Conservation (phyloP, 1,284 basidiomycete species). For the Acaromyces ingoldii region DNA sequence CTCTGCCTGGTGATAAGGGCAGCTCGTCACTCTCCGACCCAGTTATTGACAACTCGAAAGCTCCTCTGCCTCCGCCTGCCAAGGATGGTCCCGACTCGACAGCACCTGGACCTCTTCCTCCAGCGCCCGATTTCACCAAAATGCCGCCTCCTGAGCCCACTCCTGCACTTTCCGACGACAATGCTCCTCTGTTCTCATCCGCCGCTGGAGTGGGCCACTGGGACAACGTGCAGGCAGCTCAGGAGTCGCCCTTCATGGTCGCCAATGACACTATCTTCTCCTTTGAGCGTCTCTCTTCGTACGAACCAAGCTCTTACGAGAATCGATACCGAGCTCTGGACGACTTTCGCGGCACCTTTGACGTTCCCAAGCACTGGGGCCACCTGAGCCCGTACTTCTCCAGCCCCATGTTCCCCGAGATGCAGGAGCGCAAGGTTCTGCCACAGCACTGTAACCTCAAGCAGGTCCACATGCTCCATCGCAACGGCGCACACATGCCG, state of each 20-base stretch:
- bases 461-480: constrained; percentile 31
- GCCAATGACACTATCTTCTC: background rate
- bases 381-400: constrained; percentile 31
- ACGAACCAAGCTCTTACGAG: constrained; percentile 3
- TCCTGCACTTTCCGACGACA: too few relatives aligned
- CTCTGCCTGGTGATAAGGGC: too few relatives aligned
- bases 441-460: constrained; percentile 21
- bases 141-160: too few relatives aligned
- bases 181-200: too few relatives aligned
- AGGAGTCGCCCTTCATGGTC: constrained; percentile 4
- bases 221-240: too few relatives aligned
- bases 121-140: too few relatives aligned
- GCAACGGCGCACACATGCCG: constrained; percentile 5
- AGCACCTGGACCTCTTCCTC: too few relatives aligned
- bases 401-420: constrained; percentile 23
- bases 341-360: background rate
- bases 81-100: too few relatives aligned
- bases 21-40: too few relatives aligned
- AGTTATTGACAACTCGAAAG: too few relatives aligned
- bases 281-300: background rate
- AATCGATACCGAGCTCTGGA: constrained; percentile 6
- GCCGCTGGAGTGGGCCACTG: too few relatives aligned
- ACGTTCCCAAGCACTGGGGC: constrained; percentile 22
- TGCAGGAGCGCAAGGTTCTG: constrained; percentile 14
- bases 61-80: too few relatives aligned